Evolutionary conservation across 139 green algal species (phyloP), one percentile per base, ranked within the genome.

Genomic region (Micractinium sp.): DNA sequence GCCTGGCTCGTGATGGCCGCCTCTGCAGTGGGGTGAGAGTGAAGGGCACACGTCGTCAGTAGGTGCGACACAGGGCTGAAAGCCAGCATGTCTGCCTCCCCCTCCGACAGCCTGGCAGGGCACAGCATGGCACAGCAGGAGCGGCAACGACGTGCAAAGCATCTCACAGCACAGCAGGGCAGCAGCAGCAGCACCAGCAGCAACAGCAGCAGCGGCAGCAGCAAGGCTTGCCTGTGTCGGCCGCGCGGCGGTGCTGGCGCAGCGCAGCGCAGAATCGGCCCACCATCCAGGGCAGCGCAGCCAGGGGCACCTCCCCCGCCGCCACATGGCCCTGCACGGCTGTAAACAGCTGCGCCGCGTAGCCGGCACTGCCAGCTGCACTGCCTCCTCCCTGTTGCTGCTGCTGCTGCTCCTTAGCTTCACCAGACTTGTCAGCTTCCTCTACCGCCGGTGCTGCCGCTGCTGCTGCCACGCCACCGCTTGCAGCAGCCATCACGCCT

Each of bases 221-320:
- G n/a, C 73, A 71, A 27, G 63, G 20, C 63, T 71, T 71, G 63
- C 86, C 86, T 81, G 82, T 82, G 23, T 89, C 71, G 5, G 41
- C 71, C 7, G 75, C 53, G 14, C 84, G 36, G n/a, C 73, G 84
- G 41, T 89, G 63, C 71, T 75, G 38, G 9, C 41, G 33, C 13
- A 91, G 66, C 13, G 82, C 88, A 4, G 41, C 73, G 35, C 82
- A 89, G 35, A 89, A 91, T 12, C 80, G 74, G 33, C 63, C 82
- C 3, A 31, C 81, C 88, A 91, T 67, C 88, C 88, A 91, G 1
- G 88, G 82, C 77, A 91, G 88, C 80, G 83, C 41, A 29, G 0
- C 22, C 22, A 86, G n/a, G 3, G 85, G 69, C 67, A 85, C 20
- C 23, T 82, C 23, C 0, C 20, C 29, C 25, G 47, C 74, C 38